phyloP scores from a whole-genome alignment of 2,329 filamentous ascomycete genomes.

The Sporothrix pseudoabietina region DNA sequence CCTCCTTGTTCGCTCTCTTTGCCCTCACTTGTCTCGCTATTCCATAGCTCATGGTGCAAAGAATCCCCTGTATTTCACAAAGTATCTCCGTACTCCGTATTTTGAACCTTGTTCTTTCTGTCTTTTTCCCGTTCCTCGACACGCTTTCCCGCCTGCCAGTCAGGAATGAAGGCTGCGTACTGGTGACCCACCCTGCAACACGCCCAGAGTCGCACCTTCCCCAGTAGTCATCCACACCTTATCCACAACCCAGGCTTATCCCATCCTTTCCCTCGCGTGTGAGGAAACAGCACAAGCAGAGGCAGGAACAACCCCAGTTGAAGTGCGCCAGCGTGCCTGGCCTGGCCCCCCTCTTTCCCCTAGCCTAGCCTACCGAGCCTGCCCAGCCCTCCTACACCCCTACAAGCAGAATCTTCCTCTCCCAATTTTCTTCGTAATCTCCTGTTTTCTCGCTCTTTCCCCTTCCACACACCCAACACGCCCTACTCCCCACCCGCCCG shows the following conservation, averaged over 20 bases:
- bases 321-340: conserved; percentile 9
- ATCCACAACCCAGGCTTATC: conserved; percentile 24
- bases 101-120: conserved; percentile 2
- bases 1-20: background rate
- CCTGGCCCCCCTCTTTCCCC: background rate
- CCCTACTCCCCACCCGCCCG: conserved; percentile 22
- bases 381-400: conserved; percentile 15
- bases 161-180: conserved; percentile 22
- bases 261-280: conserved; percentile 13
- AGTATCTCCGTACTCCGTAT: conserved; percentile 18
- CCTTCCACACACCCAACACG: conserved; percentile 4
- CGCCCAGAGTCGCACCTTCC: conserved; percentile 29
- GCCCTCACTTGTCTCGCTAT: background rate
- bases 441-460: conserved; percentile 28
- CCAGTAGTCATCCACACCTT: conserved; percentile 26
- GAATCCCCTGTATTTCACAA: conserved; percentile 7
- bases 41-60: conserved; percentile 6
- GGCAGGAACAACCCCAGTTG: background rate
- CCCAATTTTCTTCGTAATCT: conserved; percentile 25
- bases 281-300: background rate
- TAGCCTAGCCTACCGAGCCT: conserved; percentile 13
- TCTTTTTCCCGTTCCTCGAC: conserved; percentile 1
- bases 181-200: conserved; percentile 23
- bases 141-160: conserved; percentile 20
- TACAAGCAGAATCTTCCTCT: conserved; percentile 13